Percentiles rank a stretch among this genome's conserved stretches.
These are phyloP conservation scores for Diaporthe aspalathi DNA, from an alignment of 2,329 filamentous ascomycete species.

Conservation along the genomic window DNA sequence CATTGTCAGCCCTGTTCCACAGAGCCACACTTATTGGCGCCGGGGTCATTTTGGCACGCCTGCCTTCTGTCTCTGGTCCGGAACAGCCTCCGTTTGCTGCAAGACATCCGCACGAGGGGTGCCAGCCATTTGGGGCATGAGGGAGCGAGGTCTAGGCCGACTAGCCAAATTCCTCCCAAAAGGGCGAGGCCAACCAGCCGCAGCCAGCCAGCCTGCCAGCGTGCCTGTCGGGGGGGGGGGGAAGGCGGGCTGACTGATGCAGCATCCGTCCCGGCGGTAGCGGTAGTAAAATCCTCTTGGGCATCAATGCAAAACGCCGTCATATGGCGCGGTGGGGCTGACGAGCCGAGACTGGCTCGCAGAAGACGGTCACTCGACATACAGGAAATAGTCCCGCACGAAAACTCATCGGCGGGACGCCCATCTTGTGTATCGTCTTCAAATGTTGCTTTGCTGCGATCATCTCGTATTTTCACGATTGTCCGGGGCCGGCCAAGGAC, in stretches of 20 bases:
- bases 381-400: slow-evolving; percentile 18
- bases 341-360: slow-evolving; percentile 34
- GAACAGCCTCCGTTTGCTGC: slow-evolving; percentile 26
- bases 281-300: slow-evolving; percentile 35
- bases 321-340: slow-evolving; percentile 36
- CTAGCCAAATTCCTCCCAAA: background rate
- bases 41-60: slow-evolving; percentile 15
- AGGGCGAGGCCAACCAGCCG: background rate
- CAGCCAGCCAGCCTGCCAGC: slow-evolving; percentile 5
- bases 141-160: background rate
- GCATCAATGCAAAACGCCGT: slow-evolving; percentile 38
- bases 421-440: background rate
- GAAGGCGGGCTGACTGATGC: slow-evolving; percentile 10
- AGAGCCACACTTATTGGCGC: slow-evolving; percentile 21
- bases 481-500: background rate
- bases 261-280: slow-evolving; percentile 23
- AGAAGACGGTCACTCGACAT: slow-evolving; percentile 1
- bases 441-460: background rate
- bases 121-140: slow-evolving; percentile 19
- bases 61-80: slow-evolving; percentile 10
- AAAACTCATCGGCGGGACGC: background rate
- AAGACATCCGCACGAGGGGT: slow-evolving; percentile 29
- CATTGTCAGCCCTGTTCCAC: slow-evolving; percentile 34
- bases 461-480: background rate
- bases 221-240: slow-evolving; percentile 6